phyloP scores from a whole-genome alignment of 148 eudicot genomes.

The Beta vulgaris region DNA sequence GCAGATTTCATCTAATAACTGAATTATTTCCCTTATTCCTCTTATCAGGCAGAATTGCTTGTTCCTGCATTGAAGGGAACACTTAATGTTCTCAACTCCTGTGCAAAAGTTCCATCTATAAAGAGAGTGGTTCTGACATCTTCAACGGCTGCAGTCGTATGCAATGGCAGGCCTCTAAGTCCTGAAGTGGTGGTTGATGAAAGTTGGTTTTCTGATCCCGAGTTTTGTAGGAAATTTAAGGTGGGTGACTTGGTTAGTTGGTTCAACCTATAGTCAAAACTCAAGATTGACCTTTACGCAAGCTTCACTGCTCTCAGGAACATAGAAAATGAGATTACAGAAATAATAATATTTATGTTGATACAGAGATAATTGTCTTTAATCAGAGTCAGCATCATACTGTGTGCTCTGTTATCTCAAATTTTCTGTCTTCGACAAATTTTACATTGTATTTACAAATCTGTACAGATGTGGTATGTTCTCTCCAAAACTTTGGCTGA shows the following conservation, averaged over 20 bases:
- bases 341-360: no score
- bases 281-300: no score
- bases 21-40: not conserved
- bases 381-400: no score
- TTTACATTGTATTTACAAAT: no score
- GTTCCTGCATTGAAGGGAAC: constrained; percentile 77
- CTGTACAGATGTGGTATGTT: constrained; percentile 46
- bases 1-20: not conserved
- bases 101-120: constrained; percentile 42
- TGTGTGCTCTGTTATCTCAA: no score
- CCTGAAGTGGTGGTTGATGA: constrained; percentile 59
- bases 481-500: constrained; percentile 61
- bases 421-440: no score
- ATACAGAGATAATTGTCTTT: no score
- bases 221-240: constrained; percentile 35
- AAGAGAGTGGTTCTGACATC: constrained; percentile 61
- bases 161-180: constrained; percentile 28
- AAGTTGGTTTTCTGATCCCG: constrained; percentile 46
- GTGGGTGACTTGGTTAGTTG: constrained; percentile 11
- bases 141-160: constrained; percentile 46
- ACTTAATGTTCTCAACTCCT: constrained; percentile 57
- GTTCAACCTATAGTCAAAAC: no score
- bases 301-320: no score
- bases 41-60: constrained; percentile 50
- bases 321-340: no score